These are phyloP conservation scores for Poa pratensis DNA, from an alignment of 176 grass and related monocot genomes.

Conservation along the genomic window DNA sequence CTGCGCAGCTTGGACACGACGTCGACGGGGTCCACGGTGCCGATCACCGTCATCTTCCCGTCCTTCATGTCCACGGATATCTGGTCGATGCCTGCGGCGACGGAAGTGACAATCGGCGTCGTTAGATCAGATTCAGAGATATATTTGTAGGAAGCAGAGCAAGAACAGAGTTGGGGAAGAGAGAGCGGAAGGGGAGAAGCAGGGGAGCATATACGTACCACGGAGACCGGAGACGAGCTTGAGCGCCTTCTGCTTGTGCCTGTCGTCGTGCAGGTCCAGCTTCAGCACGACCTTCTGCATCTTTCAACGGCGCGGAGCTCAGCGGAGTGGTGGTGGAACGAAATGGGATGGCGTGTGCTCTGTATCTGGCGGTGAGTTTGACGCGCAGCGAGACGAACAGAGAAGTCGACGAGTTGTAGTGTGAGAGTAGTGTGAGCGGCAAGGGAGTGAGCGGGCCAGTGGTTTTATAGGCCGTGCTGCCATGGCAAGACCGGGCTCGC, in stretches of 20 bases:
- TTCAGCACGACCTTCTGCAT: conserved; percentile 76
- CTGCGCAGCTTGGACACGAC: conserved; percentile 56
- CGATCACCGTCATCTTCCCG: conserved; percentile 68
- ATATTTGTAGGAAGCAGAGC: too few species aligned
- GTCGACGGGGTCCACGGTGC: conserved; percentile 61
- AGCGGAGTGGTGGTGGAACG: not conserved
- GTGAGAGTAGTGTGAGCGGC: not conserved
- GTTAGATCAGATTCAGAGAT: too few species aligned
- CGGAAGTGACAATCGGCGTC: too few species aligned
- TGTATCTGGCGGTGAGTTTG: conserved; percentile 1
- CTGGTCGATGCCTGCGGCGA: conserved; percentile 62
- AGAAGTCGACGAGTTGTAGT: not conserved
- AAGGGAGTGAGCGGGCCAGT: not conserved
- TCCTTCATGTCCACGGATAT: conserved; percentile 76
- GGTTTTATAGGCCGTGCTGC: conserved; percentile 31
- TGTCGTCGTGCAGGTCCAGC: conserved; percentile 76
- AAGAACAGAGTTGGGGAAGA: too few species aligned
- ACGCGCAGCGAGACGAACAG: not conserved
- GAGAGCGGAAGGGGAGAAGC: too few species aligned
- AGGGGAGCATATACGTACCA: conserved; percentile 28
- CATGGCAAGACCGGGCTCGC: not conserved
- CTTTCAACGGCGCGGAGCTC: too few species aligned
- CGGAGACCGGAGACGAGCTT: conserved; percentile 60
- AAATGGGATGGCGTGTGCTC: not conserved
- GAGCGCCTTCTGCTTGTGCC: conserved; percentile 80